These are phyloP conservation scores for Closterium sp. DNA, from an alignment of 139 green algal genomes.

Conservation along the genomic window DNA sequence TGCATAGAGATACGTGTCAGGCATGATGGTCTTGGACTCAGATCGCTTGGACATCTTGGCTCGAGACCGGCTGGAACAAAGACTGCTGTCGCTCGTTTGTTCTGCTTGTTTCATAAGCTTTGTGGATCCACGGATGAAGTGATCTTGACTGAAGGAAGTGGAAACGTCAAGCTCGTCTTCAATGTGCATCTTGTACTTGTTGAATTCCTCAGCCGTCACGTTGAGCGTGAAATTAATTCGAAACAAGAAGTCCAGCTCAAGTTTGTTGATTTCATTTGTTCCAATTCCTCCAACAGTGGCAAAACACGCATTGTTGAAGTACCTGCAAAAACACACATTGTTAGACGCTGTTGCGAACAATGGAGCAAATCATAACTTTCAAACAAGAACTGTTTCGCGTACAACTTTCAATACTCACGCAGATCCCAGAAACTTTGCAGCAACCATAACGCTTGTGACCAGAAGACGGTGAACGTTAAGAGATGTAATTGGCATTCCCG, in stretches of 20 bases:
- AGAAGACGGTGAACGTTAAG: constrained; percentile 75
- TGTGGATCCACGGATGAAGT: not conserved
- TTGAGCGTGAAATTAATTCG: not conserved
- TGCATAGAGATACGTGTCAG: not conserved
- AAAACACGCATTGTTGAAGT: not conserved
- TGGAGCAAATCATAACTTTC: not conserved
- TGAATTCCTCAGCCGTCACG: not conserved
- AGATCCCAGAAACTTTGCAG: constrained; percentile 79
- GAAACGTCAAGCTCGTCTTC: not conserved
- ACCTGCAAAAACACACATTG: not conserved
- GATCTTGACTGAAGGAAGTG: not conserved
- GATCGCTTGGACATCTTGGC: not conserved
- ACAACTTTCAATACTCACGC: constrained; percentile 69
- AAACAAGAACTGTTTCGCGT: not conserved
- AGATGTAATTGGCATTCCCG: constrained; percentile 55
- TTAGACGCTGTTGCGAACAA: not conserved
- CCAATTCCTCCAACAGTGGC: not conserved
- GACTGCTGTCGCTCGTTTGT: not conserved
- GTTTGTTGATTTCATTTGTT: not conserved
- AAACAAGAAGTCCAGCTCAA: not conserved
- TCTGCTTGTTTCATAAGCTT: not conserved
- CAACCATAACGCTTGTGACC: constrained; percentile 63
- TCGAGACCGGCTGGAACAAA: not conserved
- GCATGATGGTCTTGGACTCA: not conserved
- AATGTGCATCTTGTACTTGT: not conserved